Conservation (phyloP, 2,329 filamentous ascomycete species). For the Alternaria incomplexa region DNA sequence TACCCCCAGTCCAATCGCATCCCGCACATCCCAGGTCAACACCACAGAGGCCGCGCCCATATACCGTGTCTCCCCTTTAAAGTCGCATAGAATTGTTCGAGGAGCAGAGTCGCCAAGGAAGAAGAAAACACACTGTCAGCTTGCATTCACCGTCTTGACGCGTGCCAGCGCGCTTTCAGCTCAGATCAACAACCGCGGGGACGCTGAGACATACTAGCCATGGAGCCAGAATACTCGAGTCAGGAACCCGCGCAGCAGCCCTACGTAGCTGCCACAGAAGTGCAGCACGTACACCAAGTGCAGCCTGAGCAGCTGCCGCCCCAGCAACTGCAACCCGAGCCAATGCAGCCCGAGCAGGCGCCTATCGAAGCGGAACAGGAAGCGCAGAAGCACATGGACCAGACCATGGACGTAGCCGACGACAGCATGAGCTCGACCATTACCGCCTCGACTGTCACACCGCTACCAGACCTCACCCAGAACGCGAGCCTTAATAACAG, state of each 20-base stretch:
- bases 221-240: conserved; percentile 11
- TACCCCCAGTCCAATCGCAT: conserved; percentile 16
- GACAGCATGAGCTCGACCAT: conserved; percentile 57
- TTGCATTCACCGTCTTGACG: conserved; percentile 25
- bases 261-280: conserved; percentile 18
- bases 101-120: not conserved
- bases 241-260: conserved; percentile 15
- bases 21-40: conserved; percentile 23
- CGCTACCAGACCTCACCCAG: conserved; percentile 48
- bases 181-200: conserved; percentile 25
- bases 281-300: conserved; percentile 10
- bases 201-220: conserved; percentile 12
- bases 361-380: conserved; percentile 21
- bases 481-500: conserved; percentile 28
- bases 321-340: conserved; percentile 32
- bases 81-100: not conserved
- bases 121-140: not conserved
- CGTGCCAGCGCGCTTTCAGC: conserved; percentile 30
- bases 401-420: conserved; percentile 49
- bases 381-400: conserved; percentile 44
- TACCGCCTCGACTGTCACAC: conserved; percentile 47
- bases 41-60: conserved; percentile 7
- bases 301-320: conserved; percentile 27
- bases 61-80: not conserved
- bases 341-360: conserved; percentile 1